Conservation (phyloP, 495 filamentous ascomycete genomes). For the Penicillium taxi region DNA sequence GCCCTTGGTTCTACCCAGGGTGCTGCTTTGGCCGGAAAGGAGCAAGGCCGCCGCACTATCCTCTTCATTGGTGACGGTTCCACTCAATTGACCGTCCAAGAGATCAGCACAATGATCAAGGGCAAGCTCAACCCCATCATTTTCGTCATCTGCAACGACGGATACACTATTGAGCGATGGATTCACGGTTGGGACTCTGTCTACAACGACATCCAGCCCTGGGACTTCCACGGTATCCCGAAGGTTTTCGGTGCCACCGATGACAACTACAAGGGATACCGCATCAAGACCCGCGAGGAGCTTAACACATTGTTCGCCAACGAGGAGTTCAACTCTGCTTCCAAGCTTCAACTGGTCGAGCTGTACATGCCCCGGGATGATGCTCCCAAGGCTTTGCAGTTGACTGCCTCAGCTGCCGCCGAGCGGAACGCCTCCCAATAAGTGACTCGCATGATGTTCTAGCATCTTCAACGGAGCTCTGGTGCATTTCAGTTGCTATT, state of each 20-base stretch:
- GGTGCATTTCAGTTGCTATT: neutral
- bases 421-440: slow-evolving; percentile 59
- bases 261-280: slow-evolving; percentile 53
- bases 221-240: slow-evolving; percentile 64
- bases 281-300: slow-evolving; percentile 63
- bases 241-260: slow-evolving; percentile 60
- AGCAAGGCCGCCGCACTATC: slow-evolving; percentile 58
- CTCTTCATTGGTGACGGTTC: slow-evolving; percentile 85
- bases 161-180: slow-evolving; percentile 50
- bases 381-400: slow-evolving; percentile 60
- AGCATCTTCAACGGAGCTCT: too few species aligned
- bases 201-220: slow-evolving; percentile 75
- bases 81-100: slow-evolving; percentile 77
- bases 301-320: slow-evolving; percentile 60
- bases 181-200: slow-evolving; percentile 56
- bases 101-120: slow-evolving; percentile 78
- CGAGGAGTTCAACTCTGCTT: slow-evolving; percentile 49
- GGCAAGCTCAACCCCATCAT: slow-evolving; percentile 73
- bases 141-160: slow-evolving; percentile 51
- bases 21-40: slow-evolving; percentile 62
- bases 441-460: slow-evolving; percentile 7
- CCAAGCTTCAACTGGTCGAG: slow-evolving; percentile 66
- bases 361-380: slow-evolving; percentile 79
- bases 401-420: slow-evolving; percentile 58
- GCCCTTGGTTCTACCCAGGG: slow-evolving; percentile 73